Conservation (phyloP, 345 rosid species). For the Pistacia atlantica region DNA sequence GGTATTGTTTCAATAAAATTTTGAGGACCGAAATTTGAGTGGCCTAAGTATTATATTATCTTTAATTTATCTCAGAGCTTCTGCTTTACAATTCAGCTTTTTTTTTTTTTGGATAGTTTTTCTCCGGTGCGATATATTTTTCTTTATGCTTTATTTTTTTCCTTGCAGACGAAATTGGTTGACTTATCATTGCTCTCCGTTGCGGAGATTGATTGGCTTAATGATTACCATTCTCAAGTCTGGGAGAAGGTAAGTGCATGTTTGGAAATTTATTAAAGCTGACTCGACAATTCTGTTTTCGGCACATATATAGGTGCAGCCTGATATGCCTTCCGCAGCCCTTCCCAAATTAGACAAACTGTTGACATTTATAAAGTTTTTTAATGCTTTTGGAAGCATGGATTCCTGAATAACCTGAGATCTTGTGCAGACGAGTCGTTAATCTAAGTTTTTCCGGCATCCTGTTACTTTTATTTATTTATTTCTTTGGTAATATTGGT, state of each 20-base stretch:
- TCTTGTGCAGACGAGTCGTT: too few relatives aligned
- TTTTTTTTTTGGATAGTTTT: neutral
- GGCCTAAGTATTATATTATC: neutral
- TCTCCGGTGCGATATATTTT: neutral
- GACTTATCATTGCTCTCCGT: conserved; percentile 61
- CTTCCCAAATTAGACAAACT: too few relatives aligned
- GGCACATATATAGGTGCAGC: too few relatives aligned
- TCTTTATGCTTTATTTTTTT: conserved; percentile 1
- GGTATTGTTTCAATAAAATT: neutral
- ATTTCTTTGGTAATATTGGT: too few relatives aligned
- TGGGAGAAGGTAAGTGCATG: conserved; percentile 78
- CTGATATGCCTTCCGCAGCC: too few relatives aligned
- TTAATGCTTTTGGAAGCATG: too few relatives aligned
- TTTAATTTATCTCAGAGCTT: neutral
- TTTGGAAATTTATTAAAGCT: neutral
- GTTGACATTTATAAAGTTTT: too few relatives aligned
- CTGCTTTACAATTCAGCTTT: neutral
- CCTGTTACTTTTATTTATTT: too few relatives aligned
- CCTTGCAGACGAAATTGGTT: conserved; percentile 69
- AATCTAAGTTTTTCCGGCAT: too few relatives aligned
- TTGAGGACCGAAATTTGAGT: too few relatives aligned
- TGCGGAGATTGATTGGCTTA: conserved; percentile 76
- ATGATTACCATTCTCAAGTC: conserved; percentile 77
- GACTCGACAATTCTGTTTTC: neutral
- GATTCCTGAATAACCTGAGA: too few relatives aligned